These are phyloP conservation scores for Sequoiadendron giganteum DNA, from an alignment of 75 land plant species.

Conservation along the genomic window DNA sequence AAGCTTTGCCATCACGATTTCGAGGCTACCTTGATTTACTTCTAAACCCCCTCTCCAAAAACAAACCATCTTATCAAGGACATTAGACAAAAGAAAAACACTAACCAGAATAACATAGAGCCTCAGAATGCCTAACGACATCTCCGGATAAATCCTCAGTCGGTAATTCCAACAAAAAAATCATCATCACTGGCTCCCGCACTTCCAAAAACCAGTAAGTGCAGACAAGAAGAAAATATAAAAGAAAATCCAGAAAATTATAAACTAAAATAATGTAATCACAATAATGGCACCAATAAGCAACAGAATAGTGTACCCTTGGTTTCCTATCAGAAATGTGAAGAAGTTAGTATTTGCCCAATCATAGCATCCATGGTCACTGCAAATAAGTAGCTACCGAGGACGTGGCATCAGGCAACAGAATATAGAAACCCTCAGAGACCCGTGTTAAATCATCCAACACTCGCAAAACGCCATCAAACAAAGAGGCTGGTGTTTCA, in stretches of 20 bases:
- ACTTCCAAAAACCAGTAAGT: neutral
- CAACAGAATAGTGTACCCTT: neutral
- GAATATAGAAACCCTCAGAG: neutral
- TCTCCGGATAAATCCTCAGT: neutral
- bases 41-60: too few species aligned
- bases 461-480: neutral
- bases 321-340: slow-evolving; percentile 6
- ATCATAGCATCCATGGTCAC: slow-evolving; percentile 6
- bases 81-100: neutral
- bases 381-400: neutral
- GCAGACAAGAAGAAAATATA: neutral
- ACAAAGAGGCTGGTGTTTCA: neutral
- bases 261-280: neutral
- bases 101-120: neutral
- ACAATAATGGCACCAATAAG: slow-evolving; percentile 6
- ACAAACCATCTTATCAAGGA: too few species aligned
- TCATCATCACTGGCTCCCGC: neutral
- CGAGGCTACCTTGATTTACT: too few species aligned
- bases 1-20: too few species aligned
- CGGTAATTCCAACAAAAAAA: neutral
- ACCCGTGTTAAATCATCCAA: neutral
- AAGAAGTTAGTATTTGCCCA: neutral
- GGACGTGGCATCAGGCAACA: slow-evolving; percentile 1
- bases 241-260: neutral
- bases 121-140: neutral